Conservation (phyloP, 179 eudicot genomes). For the Carnegiea gigantea region DNA sequence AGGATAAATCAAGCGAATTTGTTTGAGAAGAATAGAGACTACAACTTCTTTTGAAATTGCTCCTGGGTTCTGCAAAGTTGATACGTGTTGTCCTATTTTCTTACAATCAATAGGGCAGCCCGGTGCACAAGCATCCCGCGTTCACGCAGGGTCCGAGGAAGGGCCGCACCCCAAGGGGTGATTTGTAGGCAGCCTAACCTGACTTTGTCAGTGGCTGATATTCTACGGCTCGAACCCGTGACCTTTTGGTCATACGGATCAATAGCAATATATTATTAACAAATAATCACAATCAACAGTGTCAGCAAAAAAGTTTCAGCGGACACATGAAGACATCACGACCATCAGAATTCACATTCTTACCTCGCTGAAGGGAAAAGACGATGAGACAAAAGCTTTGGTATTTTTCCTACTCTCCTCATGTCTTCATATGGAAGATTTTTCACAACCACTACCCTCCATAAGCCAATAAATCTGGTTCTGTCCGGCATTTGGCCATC, state of each 20-base stretch:
- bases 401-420: slow-evolving; percentile 94
- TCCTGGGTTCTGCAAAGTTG: no score
- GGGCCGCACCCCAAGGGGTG: no score
- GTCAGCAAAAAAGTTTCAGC: background rate
- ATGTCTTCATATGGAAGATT: slow-evolving; percentile 82
- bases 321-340: slow-evolving; percentile 1
- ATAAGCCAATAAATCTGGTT: slow-evolving; percentile 77
- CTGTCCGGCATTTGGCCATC: slow-evolving; percentile 85
- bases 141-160: no score
- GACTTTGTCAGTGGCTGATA: no score
- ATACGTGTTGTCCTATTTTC: background rate
- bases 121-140: no score
- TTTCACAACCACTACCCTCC: slow-evolving; percentile 93
- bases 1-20: no score
- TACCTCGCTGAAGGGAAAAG: slow-evolving; percentile 95
- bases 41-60: no score
- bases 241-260: no score
- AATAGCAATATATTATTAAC: background rate
- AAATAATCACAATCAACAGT: background rate
- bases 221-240: no score
- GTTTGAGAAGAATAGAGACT: no score
- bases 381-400: slow-evolving; percentile 81
- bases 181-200: no score
- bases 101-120: background rate
- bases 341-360: slow-evolving; percentile 14